phyloP scores from a whole-genome alignment of 140 eudicot species.

The Eryngium alpinum region DNA sequence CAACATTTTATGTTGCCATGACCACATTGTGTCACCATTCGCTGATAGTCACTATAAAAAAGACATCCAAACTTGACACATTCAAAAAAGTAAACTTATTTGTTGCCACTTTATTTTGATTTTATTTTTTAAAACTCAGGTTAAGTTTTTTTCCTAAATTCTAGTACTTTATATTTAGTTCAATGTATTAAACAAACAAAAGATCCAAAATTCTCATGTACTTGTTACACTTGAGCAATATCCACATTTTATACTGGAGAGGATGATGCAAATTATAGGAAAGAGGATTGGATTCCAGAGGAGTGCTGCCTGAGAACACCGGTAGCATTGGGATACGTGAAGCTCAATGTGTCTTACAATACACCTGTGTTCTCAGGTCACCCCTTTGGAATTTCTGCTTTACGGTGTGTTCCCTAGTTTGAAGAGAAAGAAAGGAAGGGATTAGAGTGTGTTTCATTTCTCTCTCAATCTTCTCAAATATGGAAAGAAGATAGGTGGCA shows the following conservation, averaged over 20 bases:
- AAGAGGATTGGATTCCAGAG: neutral
- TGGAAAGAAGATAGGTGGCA: too few relatives aligned
- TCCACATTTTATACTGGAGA: too few relatives aligned
- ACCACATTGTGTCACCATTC: neutral
- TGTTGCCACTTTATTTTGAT: too few relatives aligned
- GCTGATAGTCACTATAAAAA: neutral
- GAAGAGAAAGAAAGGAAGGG: too few relatives aligned
- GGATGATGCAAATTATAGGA: neutral
- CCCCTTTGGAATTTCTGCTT: neutral
- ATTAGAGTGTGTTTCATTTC: neutral
- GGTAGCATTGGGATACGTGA: neutral
- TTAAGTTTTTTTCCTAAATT: too few relatives aligned
- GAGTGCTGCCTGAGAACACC: slow-evolving; percentile 12
- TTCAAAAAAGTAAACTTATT: too few relatives aligned
- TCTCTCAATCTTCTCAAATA: neutral
- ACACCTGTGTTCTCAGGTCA: slow-evolving; percentile 18
- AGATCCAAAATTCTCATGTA: too few relatives aligned
- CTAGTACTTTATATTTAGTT: too few relatives aligned
- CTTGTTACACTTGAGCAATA: too few relatives aligned
- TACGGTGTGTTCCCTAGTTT: too few relatives aligned
- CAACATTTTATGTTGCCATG: neutral
- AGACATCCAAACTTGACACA: neutral
- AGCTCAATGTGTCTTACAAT: neutral
- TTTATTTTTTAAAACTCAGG: too few relatives aligned
- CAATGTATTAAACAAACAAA: too few relatives aligned